These are phyloP conservation scores for Phaeolepiota aurea DNA, from an alignment of 768 basidiomycete species.

Conservation along the genomic window DNA sequence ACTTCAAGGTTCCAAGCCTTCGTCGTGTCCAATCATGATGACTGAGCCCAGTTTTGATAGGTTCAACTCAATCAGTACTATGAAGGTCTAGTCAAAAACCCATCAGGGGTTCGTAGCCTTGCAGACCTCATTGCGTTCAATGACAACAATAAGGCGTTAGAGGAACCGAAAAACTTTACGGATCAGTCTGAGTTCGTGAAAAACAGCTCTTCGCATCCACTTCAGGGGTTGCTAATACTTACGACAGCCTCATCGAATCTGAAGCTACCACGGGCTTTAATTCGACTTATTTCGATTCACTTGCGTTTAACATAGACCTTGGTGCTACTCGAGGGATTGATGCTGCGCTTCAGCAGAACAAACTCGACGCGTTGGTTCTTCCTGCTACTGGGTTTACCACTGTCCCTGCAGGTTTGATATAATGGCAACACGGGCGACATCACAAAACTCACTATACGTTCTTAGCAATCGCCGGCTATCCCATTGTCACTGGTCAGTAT, in stretches of 20 bases:
- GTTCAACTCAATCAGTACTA: constrained; percentile 46
- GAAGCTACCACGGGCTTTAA: constrained; percentile 33
- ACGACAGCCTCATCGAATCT: constrained; percentile 25
- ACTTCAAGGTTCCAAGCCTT: constrained; percentile 42
- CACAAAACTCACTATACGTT: background rate
- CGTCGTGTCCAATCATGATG: background rate
- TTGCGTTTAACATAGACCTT: constrained; percentile 35
- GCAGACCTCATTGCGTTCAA: constrained; percentile 55
- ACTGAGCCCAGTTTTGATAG: constrained; percentile 18
- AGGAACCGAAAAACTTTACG: constrained; percentile 29
- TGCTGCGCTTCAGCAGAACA: constrained; percentile 32
- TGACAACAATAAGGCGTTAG: constrained; percentile 39
- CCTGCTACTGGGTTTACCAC: constrained; percentile 33
- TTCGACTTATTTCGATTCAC: constrained; percentile 32
- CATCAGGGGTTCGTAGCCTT: constrained; percentile 45
- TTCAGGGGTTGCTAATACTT: constrained; percentile 1
- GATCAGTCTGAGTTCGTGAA: constrained; percentile 27
- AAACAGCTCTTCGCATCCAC: background rate
- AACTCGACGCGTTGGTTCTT: constrained; percentile 44
- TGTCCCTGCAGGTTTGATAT: constrained; percentile 25
- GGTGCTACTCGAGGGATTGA: constrained; percentile 49
- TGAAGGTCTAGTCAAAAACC: constrained; percentile 36
- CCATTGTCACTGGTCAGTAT: constrained; percentile 47
- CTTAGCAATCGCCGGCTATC: constrained; percentile 55
- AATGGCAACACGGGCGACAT: background rate